phyloP scores from a whole-genome alignment of 148 eudicot genomes.

The Rhododendron henanense region DNA sequence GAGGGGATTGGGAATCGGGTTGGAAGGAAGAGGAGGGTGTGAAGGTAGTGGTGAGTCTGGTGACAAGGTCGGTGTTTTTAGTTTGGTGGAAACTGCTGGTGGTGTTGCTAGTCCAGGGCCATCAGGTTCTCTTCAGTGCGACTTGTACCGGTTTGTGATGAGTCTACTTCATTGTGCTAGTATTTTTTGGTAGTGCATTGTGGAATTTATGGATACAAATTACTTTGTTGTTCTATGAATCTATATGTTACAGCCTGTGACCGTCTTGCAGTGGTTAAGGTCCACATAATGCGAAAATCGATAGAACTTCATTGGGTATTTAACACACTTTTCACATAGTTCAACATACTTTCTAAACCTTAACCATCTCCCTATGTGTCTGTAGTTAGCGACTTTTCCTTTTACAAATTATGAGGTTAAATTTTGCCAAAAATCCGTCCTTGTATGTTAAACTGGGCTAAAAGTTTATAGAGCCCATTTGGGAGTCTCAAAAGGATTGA shows the following conservation, averaged over 20 bases:
- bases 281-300: not conserved
- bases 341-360: not conserved
- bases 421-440: not conserved
- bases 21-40: conserved; percentile 10
- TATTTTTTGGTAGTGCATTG: not conserved
- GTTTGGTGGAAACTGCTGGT: conserved; percentile 90
- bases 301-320: not conserved
- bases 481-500: not conserved
- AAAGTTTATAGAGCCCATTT: not conserved
- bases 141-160: conserved; percentile 60
- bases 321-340: not conserved
- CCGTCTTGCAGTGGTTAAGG: not conserved
- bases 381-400: not conserved
- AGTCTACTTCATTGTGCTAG: not conserved
- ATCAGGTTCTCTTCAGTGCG: conserved; percentile 86
- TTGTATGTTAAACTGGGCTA: not conserved
- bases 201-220: not conserved
- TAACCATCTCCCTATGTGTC: not conserved
- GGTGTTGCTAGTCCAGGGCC: conserved; percentile 97
- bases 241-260: not conserved
- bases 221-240: not conserved
- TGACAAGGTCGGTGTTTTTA: conserved; percentile 30
- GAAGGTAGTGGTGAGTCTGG: not conserved
- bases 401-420: not conserved
- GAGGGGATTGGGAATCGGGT: conserved; percentile 40